These are phyloP conservation scores for Globisporangium canariense DNA, from an alignment of 352 stramenopile species.

Conservation along the genomic window DNA sequence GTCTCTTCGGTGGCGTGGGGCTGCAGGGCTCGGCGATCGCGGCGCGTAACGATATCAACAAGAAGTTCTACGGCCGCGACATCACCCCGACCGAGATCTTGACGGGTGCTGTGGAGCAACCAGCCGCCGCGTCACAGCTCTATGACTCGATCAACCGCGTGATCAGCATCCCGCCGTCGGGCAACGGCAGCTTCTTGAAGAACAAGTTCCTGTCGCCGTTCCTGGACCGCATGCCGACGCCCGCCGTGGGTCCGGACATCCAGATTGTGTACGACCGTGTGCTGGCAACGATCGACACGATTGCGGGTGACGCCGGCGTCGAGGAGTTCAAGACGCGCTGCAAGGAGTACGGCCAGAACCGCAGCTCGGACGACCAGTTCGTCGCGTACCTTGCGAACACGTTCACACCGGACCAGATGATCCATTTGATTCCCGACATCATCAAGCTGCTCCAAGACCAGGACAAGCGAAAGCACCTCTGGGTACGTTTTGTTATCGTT, in stretches of 20 bases:
- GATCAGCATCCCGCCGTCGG: slow-evolving; percentile 65
- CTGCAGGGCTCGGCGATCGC: slow-evolving; percentile 82
- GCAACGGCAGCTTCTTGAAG: slow-evolving; percentile 43
- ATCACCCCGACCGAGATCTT: slow-evolving; percentile 84
- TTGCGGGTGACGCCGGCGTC: slow-evolving; percentile 50
- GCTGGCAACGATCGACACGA: slow-evolving; percentile 62
- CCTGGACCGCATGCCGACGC: slow-evolving; percentile 66
- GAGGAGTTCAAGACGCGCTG: slow-evolving; percentile 84
- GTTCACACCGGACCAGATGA: slow-evolving; percentile 68
- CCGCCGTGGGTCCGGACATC: slow-evolving; percentile 68
- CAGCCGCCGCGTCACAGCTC: slow-evolving; percentile 70
- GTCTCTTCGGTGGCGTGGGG: slow-evolving; percentile 77
- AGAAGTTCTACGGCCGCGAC: slow-evolving; percentile 87
- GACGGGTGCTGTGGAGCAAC: slow-evolving; percentile 77
- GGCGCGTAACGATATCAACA: slow-evolving; percentile 76
- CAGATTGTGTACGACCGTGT: slow-evolving; percentile 86
- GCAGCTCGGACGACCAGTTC: slow-evolving; percentile 72
- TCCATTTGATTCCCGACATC: slow-evolving; percentile 75
- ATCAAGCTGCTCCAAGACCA: slow-evolving; percentile 82
- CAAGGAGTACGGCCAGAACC: slow-evolving; percentile 86
- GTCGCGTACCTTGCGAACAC: slow-evolving; percentile 58
- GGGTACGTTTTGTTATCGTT: slow-evolving; percentile 38
- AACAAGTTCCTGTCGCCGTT: slow-evolving; percentile 68
- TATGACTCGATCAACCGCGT: slow-evolving; percentile 82
- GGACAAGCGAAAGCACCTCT: slow-evolving; percentile 81